Evolutionary conservation across 768 basidiomycete genomes (phyloP).

Genomic region (Dictyophora rubrovolvata): DNA sequence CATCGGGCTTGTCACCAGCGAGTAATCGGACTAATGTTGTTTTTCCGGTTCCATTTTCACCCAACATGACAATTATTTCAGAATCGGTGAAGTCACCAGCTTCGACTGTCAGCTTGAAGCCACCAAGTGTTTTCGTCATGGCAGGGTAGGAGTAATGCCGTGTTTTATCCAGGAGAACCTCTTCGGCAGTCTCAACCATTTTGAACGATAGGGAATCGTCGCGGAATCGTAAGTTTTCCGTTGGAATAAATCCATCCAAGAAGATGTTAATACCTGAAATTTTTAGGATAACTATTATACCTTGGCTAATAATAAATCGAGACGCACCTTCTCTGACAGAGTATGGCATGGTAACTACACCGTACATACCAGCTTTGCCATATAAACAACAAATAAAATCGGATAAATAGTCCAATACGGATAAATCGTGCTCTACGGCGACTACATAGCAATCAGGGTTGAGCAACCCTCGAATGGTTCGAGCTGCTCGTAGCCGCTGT

Average conservation of each 20-base stretch:
- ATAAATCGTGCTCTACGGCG: constrained; percentile 97
- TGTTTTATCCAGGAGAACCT: constrained; percentile 76
- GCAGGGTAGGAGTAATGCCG: constrained; percentile 84
- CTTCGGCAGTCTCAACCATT: constrained; percentile 95
- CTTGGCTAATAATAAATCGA: not conserved
- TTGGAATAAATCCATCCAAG: constrained; percentile 96
- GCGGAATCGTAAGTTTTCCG: constrained; percentile 96
- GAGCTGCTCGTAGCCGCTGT: constrained; percentile 90
- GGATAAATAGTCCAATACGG: constrained; percentile 95
- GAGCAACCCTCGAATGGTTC: constrained; percentile 85
- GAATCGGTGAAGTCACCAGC: constrained; percentile 93
- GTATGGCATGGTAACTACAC: constrained; percentile 98
- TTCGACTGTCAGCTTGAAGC: constrained; percentile 92
- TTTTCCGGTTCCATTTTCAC: constrained; percentile 99
- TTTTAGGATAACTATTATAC: not conserved
- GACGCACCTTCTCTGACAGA: constrained; percentile 90
- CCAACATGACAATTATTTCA: constrained; percentile 98
- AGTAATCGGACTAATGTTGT: constrained; percentile 95
- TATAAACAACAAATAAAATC: constrained; percentile 98
- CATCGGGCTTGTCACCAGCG: constrained; percentile 87
- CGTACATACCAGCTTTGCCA: constrained; percentile 94
- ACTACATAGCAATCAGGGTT: constrained; percentile 84
- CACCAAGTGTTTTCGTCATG: constrained; percentile 95
- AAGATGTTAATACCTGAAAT: constrained; percentile 93
- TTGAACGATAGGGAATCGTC: constrained; percentile 94